Percentiles rank a stretch among this genome's conserved stretches.
Conservation (phyloP, 1,139 yeast genomes). For the Fermentozyma sake region DNA sequence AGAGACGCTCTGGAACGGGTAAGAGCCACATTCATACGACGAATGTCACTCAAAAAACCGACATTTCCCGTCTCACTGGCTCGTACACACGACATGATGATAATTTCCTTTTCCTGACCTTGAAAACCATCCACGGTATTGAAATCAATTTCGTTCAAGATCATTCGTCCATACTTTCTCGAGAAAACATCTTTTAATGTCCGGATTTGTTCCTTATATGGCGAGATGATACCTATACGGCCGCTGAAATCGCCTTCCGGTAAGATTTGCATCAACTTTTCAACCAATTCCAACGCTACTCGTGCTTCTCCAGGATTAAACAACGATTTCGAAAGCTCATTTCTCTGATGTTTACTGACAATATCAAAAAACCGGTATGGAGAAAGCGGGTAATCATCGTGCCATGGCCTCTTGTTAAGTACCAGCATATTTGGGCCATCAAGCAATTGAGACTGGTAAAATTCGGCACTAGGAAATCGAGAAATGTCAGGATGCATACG, state of each 20-base stretch:
- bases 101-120: slow-evolving; percentile 95
- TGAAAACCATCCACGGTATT: slow-evolving; percentile 97
- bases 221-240: slow-evolving; percentile 86
- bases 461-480: slow-evolving; percentile 76
- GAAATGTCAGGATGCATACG: slow-evolving; percentile 98
- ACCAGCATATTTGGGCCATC: slow-evolving; percentile 73
- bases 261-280: slow-evolving; percentile 45
- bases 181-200: slow-evolving; percentile 55
- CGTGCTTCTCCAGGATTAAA: slow-evolving; percentile 67
- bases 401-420: slow-evolving; percentile 74
- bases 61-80: slow-evolving; percentile 67
- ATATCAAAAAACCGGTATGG: slow-evolving; percentile 84
- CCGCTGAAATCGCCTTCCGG: slow-evolving; percentile 59
- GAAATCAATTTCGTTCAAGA: slow-evolving; percentile 71
- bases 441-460: slow-evolving; percentile 64
- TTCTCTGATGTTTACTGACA: slow-evolving; percentile 62
- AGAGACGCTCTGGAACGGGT: slow-evolving; percentile 90
- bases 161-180: slow-evolving; percentile 55
- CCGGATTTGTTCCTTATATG: slow-evolving; percentile 83
- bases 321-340: slow-evolving; percentile 61
- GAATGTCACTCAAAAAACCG: slow-evolving; percentile 82
- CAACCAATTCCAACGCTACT: slow-evolving; percentile 68
- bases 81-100: slow-evolving; percentile 91
- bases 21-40: slow-evolving; percentile 94
- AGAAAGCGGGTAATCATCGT: slow-evolving; percentile 43